Evolutionary conservation across 495 filamentous ascomycete genomes (phyloP).

Genomic region (Platismatia glauca): DNA sequence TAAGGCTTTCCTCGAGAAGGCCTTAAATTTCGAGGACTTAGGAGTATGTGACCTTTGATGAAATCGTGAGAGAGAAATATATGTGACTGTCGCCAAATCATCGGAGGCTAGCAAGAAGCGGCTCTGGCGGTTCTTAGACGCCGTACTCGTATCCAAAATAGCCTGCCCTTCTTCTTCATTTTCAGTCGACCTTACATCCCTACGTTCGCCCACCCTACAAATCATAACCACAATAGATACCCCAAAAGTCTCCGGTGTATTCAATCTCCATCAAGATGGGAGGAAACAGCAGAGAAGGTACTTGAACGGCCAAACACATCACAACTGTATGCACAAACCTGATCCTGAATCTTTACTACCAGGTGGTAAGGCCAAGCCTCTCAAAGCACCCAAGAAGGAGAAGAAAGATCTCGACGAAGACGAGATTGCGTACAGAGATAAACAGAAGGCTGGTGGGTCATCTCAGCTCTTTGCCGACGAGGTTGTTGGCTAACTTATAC

Average conservation of each 20-base stretch:
- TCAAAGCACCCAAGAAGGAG: slow-evolving; percentile 73
- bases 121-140: background rate
- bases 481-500: background rate
- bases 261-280: slow-evolving; percentile 42
- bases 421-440: slow-evolving; percentile 64
- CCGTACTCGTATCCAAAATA: background rate
- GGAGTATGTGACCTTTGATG: background rate
- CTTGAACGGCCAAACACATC: background rate
- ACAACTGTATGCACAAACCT: background rate
- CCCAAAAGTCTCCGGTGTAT: background rate
- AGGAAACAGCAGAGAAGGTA: slow-evolving; percentile 60
- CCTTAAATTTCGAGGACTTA: background rate
- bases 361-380: slow-evolving; percentile 82
- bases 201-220: background rate
- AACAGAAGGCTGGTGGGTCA: slow-evolving; percentile 59
- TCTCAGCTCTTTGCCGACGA: background rate
- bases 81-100: background rate
- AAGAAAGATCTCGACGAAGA: slow-evolving; percentile 69
- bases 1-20: background rate
- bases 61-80: background rate
- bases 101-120: background rate
- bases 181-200: background rate
- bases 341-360: slow-evolving; percentile 11
- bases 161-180: background rate
- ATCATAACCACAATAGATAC: background rate